Percentiles rank a stretch among this genome's conserved stretches.
Evolutionary conservation across 768 basidiomycete genomes (phyloP).

Genomic region (Tricholoma sp.): DNA sequence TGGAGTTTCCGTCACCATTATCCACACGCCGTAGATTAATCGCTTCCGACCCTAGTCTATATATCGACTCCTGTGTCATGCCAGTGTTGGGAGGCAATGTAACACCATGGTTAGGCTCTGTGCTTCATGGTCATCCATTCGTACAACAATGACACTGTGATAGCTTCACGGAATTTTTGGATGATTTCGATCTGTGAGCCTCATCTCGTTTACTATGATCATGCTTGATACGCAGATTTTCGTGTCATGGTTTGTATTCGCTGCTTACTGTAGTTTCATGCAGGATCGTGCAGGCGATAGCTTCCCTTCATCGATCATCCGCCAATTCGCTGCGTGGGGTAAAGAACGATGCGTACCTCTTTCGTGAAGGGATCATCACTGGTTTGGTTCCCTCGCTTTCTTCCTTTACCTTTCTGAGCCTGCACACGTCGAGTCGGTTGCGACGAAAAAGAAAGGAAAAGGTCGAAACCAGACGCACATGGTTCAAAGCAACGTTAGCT

Average conservation of each 20-base stretch:
- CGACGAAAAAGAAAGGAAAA: background rate
- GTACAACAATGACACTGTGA: conserved; percentile 29
- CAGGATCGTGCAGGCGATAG: conserved; percentile 27
- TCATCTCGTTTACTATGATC: conserved; percentile 50
- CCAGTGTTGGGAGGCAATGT: conserved; percentile 33
- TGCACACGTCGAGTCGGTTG: background rate
- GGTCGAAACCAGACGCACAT: background rate
- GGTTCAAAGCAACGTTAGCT: conserved; percentile 1
- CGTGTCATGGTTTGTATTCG: conserved; percentile 38
- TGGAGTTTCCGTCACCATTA: background rate
- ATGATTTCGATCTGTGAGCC: conserved; percentile 36
- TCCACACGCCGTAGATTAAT: background rate
- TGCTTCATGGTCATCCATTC: conserved; percentile 39
- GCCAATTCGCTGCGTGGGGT: background rate
- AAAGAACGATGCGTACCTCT: conserved; percentile 11
- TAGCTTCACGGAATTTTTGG: conserved; percentile 29
- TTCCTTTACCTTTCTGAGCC: background rate
- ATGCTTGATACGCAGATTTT: conserved; percentile 39
- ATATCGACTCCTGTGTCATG: conserved; percentile 29
- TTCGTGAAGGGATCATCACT: conserved; percentile 6
- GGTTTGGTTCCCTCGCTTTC: background rate
- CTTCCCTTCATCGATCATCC: no score
- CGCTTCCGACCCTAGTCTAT: conserved; percentile 23
- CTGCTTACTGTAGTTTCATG: conserved; percentile 34
- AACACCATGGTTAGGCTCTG: conserved; percentile 40